Evolutionary conservation across 2,329 filamentous ascomycete genomes (phyloP), one percentile per base, ranked within the genome.

Genomic region (Neofusicoccum kwambonambiense): DNA sequence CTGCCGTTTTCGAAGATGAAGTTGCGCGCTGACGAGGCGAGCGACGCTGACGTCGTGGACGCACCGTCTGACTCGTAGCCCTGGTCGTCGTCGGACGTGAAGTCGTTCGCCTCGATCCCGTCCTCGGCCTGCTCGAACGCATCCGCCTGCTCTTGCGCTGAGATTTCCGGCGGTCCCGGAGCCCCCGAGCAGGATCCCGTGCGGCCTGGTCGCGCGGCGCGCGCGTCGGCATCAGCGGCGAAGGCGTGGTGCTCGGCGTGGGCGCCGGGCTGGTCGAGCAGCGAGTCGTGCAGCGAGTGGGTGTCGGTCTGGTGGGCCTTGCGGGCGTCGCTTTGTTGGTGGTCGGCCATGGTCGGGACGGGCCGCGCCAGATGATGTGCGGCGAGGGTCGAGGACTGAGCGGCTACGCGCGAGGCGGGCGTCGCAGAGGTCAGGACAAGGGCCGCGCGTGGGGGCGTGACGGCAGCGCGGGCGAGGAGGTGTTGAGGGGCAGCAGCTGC

Each of bases 1-100:
- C 85, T 79, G n/a, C 86, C 86, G 69, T 88, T 86, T 69, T 87
- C 84, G 64, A 65, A 78, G 81, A 56, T 77, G 68, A 84, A 87
- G 66, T 87, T 80, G 49, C 81, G 75, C 27, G 85, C 76, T 42
- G 74, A 77, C 51, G 74, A 74, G 11, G 71, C 70, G 7, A 78
- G 67, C 12, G 76, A 77, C 6, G 74, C 75, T 2, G 71, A 73
- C 13, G 75, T 75, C 22, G 72, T 70, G 1, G 71, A 73, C 50
- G 70, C 68, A 45, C 47, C 44, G 37, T 69, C 67, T 15, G 64
- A 66, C 44, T 61, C 66, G 66, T 68, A 70, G 66, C 67, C 67
- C 7, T 65, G 62, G 31, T 68, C 67, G 58, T 67, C 67, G n/a
- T 66, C 65, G 39, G 52, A 56, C 31, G 49, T 68, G 63, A 73